phyloP scores from a whole-genome alignment of 176 grass and related monocot species.

The Musa acuminata region DNA sequence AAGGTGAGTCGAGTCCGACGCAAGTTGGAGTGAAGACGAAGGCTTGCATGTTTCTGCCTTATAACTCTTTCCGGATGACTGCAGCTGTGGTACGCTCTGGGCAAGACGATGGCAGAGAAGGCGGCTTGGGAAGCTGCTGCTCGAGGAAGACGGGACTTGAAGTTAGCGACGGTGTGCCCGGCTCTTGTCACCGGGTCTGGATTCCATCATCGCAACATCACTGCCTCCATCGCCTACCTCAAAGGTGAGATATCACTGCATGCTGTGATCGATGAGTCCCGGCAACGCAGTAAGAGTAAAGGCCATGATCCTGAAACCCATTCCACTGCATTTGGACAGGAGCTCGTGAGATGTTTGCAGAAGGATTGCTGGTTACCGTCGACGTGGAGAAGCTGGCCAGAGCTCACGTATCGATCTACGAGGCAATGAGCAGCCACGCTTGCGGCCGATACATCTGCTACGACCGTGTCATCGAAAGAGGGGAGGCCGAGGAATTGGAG shows the following conservation, averaged over 20 bases:
- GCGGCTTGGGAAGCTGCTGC: conserved; percentile 71
- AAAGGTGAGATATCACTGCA: conserved; percentile 38
- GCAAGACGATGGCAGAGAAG: conserved; percentile 89
- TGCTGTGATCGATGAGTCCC: background rate
- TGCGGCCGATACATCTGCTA: conserved; percentile 89
- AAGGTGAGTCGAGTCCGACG: conserved; percentile 36
- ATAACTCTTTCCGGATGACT: no score
- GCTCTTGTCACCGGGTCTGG: conserved; percentile 74
- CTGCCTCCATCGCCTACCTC: conserved; percentile 81
- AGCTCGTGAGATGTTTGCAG: conserved; percentile 45
- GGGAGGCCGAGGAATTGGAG: conserved; percentile 51
- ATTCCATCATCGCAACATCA: conserved; percentile 75
- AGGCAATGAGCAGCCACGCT: conserved; percentile 60
- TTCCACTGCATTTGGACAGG: conserved; percentile 26
- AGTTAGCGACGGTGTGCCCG: conserved; percentile 72
- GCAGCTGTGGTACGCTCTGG: conserved; percentile 88
- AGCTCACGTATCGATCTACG: conserved; percentile 67
- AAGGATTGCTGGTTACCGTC: conserved; percentile 67
- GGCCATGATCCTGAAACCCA: background rate
- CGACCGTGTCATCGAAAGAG: conserved; percentile 53
- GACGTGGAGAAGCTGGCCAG: conserved; percentile 60
- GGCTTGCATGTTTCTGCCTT: no score
- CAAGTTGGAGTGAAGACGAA: no score
- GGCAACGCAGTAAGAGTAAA: background rate
- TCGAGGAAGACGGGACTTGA: conserved; percentile 70